Evolutionary conservation across 2,329 filamentous ascomycete species (phyloP), one percentile per base, ranked within the genome.

Genomic region (Botryosphaeria agaves): DNA sequence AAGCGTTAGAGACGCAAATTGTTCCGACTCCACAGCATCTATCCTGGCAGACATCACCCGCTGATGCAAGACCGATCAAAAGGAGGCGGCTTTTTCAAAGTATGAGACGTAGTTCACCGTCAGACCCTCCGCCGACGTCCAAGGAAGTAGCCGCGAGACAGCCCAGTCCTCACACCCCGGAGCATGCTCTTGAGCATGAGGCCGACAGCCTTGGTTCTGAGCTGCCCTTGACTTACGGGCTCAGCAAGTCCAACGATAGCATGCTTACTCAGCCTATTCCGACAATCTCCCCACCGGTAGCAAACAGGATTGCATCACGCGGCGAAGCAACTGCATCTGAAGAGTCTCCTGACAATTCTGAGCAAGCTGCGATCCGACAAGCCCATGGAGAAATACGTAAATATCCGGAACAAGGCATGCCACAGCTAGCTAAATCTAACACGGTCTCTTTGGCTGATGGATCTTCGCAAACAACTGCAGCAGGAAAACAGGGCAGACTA

Each of bases 1-100:
- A 46, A 19, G 53, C 45, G 3, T 31, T 62, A 7, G 49, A 61
- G 35, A 61, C 54, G 28, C 56, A 62, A 27, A 30, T 61, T 2
- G 36, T 42, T 14, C 48, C 51, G 11, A 41, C 42, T 2, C 7
- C 7, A 23, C 7, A 23, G 7, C 7, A 12, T 23, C 7, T 47
- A 41, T 6, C 32, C 41, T 15, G 30, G 18, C 26, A 17, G 18
- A 16, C 31, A 21, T 31, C 33, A 18, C 17, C 14, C 16, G 8
- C 32, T 19, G 12, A 14, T 18, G 7, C 18, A 18, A 8, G 19
- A 15, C 7, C 16, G 14, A 7, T 11, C 16, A 31, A 18, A 18
- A 19, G 12, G 19, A 5, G 27, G 19, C 20, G 18, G 9, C 14
- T 28, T n/a, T 28, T 14, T 14, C 4, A 9, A 29, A 19, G 6